Base-by-base conservation (phyloP, 495 filamentous ascomycete genomes). In the Rostrohypoxylon terebratum region DNA sequence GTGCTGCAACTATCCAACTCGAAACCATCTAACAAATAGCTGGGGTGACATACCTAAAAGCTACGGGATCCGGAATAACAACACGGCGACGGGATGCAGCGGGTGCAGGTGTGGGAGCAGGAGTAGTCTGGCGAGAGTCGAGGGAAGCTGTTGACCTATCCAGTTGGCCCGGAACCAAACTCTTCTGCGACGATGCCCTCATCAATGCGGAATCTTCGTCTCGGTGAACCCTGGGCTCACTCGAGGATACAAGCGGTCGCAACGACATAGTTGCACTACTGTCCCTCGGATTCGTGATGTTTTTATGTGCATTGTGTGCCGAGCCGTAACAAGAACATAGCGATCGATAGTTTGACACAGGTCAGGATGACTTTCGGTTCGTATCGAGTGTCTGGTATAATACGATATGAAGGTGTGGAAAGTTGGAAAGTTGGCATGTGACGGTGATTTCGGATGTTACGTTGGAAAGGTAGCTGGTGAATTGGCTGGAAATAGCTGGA, bases 31-130 rank as follows among this genome's bases (percentile, higher is more conserved):
- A 23, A 59, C 13, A n/a, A 4, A 14, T 23, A 14, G 40, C 18
- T 69, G 21, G 18, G 61, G 50, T 14, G 14, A 72, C 79, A 38
- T 77, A 85, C 85, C 80, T 88, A 72, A 93, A 89, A 44, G 92
- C 92, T 44, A 93, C 86, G 14, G 90, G 89, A 77, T 94, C 92
- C 20, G 91, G 87, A 70, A 94, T 89, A 20, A 92, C 89, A 33
- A 93, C 83, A 66, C 83, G 85, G 65, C 81, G 81, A 4, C 81
- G 80, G 45, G 75, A 69, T 2, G 75, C 62, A 50, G 60, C 38
- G 7, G 74, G 71, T 9, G 74, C 63, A 36, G 23, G 64, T 40
- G 44, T 74, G 10, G 7, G 50, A 25, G 13, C 69, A 50, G 53
- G 44, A 21, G 55, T 57, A 21, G 59, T 55, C 63, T 72, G 69